Evolutionary conservation across 2,329 filamentous ascomycete species (phyloP).

Genomic region (Ophiocordyceps sinensis): DNA sequence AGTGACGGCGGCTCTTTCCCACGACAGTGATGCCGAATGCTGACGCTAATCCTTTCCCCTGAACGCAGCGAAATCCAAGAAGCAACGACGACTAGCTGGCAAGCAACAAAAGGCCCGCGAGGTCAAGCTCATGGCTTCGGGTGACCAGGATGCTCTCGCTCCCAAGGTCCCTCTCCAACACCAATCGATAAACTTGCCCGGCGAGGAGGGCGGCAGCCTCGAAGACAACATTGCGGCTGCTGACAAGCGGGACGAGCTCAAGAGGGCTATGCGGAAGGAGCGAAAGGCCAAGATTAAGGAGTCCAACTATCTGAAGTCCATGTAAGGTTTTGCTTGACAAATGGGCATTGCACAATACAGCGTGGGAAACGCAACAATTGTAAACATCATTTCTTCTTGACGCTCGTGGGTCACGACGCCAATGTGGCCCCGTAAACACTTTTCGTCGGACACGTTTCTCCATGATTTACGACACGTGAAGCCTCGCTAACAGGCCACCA

Average conservation of each 20-base stretch:
- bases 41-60: background rate
- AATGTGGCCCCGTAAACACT: background rate
- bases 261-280: conserved; percentile 58
- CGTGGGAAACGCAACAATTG: conserved; percentile 8
- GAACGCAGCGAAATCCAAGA: conserved; percentile 63
- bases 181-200: conserved; percentile 62
- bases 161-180: conserved; percentile 63
- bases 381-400: conserved; percentile 9
- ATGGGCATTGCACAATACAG: conserved; percentile 11
- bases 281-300: conserved; percentile 69
- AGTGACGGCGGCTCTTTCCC: background rate
- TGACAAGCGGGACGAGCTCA: conserved; percentile 45
- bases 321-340: conserved; percentile 30
- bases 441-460: background rate
- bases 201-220: conserved; percentile 24
- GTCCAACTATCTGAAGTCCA: conserved; percentile 69
- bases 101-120: conserved; percentile 45
- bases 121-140: conserved; percentile 44
- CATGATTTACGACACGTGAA: background rate
- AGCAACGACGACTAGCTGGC: conserved; percentile 57
- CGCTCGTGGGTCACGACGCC: background rate
- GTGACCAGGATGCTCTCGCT: conserved; percentile 49
- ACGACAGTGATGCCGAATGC: background rate
- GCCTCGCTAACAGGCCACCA: background rate
- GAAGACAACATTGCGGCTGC: conserved; percentile 32